Evolutionary conservation across 306 rosid genomes (phyloP), one percentile per base, ranked within the genome.

Genomic region (Lupinus albus): DNA sequence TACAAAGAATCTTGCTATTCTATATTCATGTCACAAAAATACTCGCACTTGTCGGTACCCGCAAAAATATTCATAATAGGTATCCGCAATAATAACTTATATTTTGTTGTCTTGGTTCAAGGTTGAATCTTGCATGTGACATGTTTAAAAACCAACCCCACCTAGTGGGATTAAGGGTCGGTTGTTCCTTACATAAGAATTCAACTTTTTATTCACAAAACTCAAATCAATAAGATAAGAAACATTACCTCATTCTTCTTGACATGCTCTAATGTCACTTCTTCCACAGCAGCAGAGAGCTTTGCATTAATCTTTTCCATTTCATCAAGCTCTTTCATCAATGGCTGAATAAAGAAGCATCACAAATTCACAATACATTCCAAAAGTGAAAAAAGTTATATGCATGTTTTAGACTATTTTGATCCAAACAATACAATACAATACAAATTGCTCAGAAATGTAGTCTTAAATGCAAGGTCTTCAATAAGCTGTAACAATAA

Each of bases 311-410:
- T 83, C 85, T 90, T 93, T 73, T 93, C 99, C 97, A 90, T 93
- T 77, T 93, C 99, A 67, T 93, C 98, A 11, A 93, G 97, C 85
- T 93, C 98, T 83, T 93, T 93, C 98, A 89, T 93, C 77, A 93
- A 78, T 54, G 94, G 85, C 99, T 93, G 70, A 21, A 58, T 58
- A 42, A 68, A 52, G 50, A n/a, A 75, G 41, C 47, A 79, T 69
- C 64, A 75, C 30, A 18, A 67, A 21, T 21, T 68, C 46, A 75
- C 17, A 67, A 21, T 21, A 68, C 46, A 75, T 42, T 70, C 21
- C 21, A 70, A 50, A 71, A 11, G 9, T 68, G 25, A 25, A 54
- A 61, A 60, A 44, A 30, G 49, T 52, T 11, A 60, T 17, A 67
- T 32, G 30, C 70, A 18, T 16, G 44, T 35, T 66, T 52, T 6